A percentile compares a stretch with the other conserved stretches of the same genome.
phyloP scores from a whole-genome alignment of 345 rosid species.

The Luvunga scandens region DNA sequence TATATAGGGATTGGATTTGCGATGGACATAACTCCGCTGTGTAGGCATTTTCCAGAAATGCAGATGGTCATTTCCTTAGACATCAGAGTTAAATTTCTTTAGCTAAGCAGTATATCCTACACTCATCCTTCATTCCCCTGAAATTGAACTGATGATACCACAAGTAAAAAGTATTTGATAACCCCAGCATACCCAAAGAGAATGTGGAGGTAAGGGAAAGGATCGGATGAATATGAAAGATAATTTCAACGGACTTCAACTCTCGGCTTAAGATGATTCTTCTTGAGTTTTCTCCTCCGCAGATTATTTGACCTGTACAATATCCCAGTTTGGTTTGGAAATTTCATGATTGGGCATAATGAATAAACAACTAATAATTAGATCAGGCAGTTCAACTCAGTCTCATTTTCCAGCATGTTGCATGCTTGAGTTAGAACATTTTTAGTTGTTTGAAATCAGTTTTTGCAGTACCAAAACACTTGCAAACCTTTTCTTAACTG shows the following conservation, averaged over 20 bases:
- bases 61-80: neutral
- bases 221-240: neutral
- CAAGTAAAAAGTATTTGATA: neutral
- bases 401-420: neutral
- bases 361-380: neutral
- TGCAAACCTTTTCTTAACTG: neutral
- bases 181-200: neutral
- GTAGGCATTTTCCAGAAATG: neutral
- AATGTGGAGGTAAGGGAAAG: neutral
- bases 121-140: neutral
- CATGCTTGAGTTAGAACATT: neutral
- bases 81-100: neutral
- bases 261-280: neutral
- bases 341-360: neutral
- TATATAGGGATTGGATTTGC: neutral
- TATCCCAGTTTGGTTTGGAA: neutral
- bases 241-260: neutral
- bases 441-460: neutral
- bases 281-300: conserved; percentile 12
- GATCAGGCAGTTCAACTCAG: neutral
- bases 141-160: neutral
- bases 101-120: neutral
- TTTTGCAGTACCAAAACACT: neutral
- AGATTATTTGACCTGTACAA: conserved; percentile 6
- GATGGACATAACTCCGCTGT: neutral